Base-by-base conservation (phyloP, 768 basidiomycete genomes). In the Hebeloma cylindrosporum region DNA sequence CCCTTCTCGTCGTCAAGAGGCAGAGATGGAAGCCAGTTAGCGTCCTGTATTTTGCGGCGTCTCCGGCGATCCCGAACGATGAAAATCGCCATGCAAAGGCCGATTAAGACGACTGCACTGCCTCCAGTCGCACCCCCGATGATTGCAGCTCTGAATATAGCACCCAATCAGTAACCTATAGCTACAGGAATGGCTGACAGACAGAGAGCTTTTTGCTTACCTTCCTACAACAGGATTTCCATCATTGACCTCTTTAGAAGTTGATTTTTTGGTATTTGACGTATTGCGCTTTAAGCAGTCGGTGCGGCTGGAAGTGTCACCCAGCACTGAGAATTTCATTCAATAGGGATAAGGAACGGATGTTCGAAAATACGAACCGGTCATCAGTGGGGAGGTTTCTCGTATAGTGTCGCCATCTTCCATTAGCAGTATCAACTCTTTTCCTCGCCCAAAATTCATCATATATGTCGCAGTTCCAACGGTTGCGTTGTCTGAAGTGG, bases 71-170 rank as follows among this genome's bases (percentile, higher is more conserved):
- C 65, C 37, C 69, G 67, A 40, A 72, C 30, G 41, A 75, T 49
- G 54, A 73, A 80, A 20, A 73, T 38, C 10, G 66, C 52, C 67
- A 79, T 70, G 14, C 64, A 59, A n/a, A 77, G 29, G 8, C 62
- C 62, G 14, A 78, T 55, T 4, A 74, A 27, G n/a, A 65, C 57
- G 8, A 78, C 56, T 6, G 69, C 58, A 22, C 59, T 64, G n/a
- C 69, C 69, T 25, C 68, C 74, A 26, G 70, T 59, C 27, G 71
- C 64, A 26, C 73, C 60, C 5, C 75, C 76, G 37, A 81, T 74
- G 40, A 78, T 64, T 7, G 72, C 65, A 17, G 60, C 60, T 48
- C 76, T 82, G 32, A 2, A 45, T 25, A 27, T 11, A 6, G 7
- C 6, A 16, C 2, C 23, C 18, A 32, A 44, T 13, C 10, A 10